Evolutionary conservation across 345 rosid species (phyloP), one percentile per base, ranked within the genome.

Genomic region (Angophora floribunda): DNA sequence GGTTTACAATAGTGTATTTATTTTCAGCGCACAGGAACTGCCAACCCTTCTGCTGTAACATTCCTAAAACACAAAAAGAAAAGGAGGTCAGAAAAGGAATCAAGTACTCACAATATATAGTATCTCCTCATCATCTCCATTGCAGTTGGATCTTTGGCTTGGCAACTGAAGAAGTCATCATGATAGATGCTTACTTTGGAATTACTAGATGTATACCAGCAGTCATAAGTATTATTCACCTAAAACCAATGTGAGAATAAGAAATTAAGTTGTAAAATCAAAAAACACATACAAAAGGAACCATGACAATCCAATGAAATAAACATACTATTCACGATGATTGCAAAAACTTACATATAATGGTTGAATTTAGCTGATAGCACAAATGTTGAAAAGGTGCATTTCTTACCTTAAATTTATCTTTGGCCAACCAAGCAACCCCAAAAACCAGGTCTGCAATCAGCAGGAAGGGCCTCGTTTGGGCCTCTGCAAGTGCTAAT

Each of bases 201-300:
- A 87, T 91, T 85, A 45, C 96, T 96, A 63, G 94, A 84, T 36
- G 94, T 90, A 87, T 96, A 96, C 99, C 98, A 97, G 94, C 98
- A 96, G 89, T 95, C 96, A 86, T 96, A 97, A 88, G 99, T 97
- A 91, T 94, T 91, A 89, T 97, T 97, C 50, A 97, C 96, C 99
- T 96, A 89, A 91, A 87, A 53, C 70, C 70, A 78, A 44, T 8
- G 49, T 26, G 70, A 89, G 13, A 15, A 86, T 7, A 78, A 67
- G 84, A 59, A 67, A 32, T 1, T 3, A 86, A 53, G 65, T 67
- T 45, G 51, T 36, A 49, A 22, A 36, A 78, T 9, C 26, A 61
- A 36, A 50, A 87, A 49, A 63, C n/a, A 49, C 15, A 63, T 51
- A 85, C 53, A 22, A 85, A n/a, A 85, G 59, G 22, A 55, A 85